Conservation (phyloP, 2,329 filamentous ascomycete genomes). For the Karstenula rhodostoma region DNA sequence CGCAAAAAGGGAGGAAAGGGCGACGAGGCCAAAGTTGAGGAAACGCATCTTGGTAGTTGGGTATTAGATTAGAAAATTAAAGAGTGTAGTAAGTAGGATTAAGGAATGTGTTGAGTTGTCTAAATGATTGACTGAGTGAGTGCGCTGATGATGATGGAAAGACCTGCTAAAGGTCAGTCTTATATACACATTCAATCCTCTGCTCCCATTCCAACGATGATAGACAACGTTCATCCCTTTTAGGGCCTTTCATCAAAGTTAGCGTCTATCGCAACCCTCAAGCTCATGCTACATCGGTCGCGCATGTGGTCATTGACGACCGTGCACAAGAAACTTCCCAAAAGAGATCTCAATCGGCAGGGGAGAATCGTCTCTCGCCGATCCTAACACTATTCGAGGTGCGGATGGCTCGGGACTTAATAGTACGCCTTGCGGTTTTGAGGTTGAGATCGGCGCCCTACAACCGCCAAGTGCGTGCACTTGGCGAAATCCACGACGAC, state of each 20-base stretch:
- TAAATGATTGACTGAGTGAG: conserved; percentile 4
- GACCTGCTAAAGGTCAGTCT: not conserved
- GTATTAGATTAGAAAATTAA: conserved; percentile 8
- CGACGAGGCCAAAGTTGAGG: conserved; percentile 9
- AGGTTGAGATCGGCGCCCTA: conserved; percentile 9
- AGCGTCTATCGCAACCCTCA: not conserved
- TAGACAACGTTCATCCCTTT: not conserved
- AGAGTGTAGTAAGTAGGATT: conserved; percentile 8
- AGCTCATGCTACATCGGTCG: not conserved
- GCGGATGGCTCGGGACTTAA: not conserved
- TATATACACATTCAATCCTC: not conserved
- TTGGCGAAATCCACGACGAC: not conserved
- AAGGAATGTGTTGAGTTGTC: not conserved
- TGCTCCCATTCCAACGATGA: not conserved
- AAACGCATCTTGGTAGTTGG: conserved; percentile 18
- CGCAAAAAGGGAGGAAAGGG: conserved; percentile 13
- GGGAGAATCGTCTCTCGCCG: not conserved
- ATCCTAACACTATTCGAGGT: not conserved
- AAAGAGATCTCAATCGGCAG: not conserved
- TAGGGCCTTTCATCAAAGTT: conserved; percentile 7
- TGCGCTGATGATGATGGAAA: not conserved
- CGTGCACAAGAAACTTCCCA: not conserved
- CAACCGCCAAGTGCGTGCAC: not conserved
- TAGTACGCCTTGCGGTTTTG: not conserved
- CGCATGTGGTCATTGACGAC: not conserved